A percentile compares a stretch with the other conserved stretches of the same genome.
These are phyloP conservation scores for Blastobotrys apis DNA, from an alignment of 1,139 yeast species.

Conservation along the genomic window DNA sequence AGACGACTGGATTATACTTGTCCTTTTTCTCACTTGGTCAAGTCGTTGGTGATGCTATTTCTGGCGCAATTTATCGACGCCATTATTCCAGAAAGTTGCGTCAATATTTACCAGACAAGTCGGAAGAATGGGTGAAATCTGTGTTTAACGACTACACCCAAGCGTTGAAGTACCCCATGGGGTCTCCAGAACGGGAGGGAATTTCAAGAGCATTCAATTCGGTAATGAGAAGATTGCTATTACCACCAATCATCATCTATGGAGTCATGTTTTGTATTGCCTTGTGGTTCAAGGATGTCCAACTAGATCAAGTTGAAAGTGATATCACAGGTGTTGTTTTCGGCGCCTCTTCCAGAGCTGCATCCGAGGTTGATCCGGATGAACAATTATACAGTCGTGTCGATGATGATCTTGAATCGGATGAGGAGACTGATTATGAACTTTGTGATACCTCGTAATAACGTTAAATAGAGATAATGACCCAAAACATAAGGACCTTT, in stretches of 20 bases:
- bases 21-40: conserved; percentile 23
- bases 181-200: conserved; percentile 15
- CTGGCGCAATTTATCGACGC: conserved; percentile 20
- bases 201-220: conserved; percentile 15
- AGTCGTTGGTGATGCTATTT: conserved; percentile 21
- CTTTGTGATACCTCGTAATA: no score
- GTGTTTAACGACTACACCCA: conserved; percentile 17
- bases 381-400: neutral
- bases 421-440: neutral
- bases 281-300: conserved; percentile 13
- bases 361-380: neutral
- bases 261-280: conserved; percentile 17
- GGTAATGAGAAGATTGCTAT: conserved; percentile 17
- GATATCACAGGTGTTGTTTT: conserved; percentile 5
- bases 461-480: no score
- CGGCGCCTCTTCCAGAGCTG: neutral
- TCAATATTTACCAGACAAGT: conserved; percentile 11
- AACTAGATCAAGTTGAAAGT: conserved; percentile 12
- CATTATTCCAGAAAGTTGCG: conserved; percentile 14
- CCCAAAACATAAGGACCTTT: no score
- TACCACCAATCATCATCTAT: conserved; percentile 17
- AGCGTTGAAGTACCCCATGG: conserved; percentile 17
- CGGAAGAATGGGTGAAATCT: conserved; percentile 11
- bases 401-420: neutral
- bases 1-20: conserved; percentile 24